Evolutionary conservation across 345 rosid species (phyloP).

Genomic region (Eucalyptus polyanthemos): DNA sequence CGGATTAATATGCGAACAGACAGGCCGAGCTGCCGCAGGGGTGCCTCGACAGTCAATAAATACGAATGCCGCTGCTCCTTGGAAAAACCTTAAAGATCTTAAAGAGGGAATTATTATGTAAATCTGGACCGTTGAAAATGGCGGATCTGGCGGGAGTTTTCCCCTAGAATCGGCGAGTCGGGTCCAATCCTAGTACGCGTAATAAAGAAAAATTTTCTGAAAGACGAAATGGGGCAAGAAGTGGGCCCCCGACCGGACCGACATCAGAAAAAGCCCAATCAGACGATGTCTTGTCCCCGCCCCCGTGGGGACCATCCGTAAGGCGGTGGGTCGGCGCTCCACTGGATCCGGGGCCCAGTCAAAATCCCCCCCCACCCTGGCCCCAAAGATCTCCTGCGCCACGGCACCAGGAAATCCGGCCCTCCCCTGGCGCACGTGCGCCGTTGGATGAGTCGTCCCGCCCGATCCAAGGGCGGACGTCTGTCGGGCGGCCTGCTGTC

Average conservation of each 20-base stretch:
- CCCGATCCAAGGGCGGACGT: background rate
- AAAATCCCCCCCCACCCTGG: fast-evolving
- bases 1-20: background rate
- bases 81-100: background rate
- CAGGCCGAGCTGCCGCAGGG: background rate
- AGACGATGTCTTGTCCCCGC: background rate
- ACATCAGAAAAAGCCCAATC: background rate
- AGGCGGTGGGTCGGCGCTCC: background rate
- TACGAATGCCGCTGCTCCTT: too few relatives aligned
- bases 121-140: background rate
- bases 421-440: background rate
- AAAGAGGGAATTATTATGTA: background rate
- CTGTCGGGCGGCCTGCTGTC: background rate
- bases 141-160: background rate
- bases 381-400: background rate
- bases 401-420: background rate
- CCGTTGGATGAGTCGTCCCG: background rate
- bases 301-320: background rate
- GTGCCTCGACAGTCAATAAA: too few relatives aligned
- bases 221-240: background rate
- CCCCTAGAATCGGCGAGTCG: background rate
- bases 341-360: background rate
- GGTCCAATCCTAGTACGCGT: background rate
- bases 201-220: background rate
- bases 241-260: background rate